These are phyloP conservation scores for Kodamaea sp. DNA, from an alignment of 1,139 yeast genomes.

Conservation along the genomic window DNA sequence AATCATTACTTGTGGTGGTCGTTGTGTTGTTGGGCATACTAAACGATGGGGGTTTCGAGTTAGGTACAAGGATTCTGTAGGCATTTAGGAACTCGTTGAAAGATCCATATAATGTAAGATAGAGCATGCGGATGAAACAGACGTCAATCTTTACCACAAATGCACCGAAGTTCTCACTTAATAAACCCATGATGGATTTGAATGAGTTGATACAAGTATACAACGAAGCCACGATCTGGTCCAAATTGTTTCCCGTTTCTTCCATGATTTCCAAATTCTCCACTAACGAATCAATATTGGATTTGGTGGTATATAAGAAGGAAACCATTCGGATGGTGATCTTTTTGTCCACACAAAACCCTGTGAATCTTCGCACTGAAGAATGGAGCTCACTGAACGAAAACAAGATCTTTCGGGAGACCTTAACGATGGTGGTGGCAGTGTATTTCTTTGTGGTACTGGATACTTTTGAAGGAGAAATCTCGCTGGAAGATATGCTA, in stretches of 20 bases:
- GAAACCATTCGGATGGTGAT: conserved; percentile 61
- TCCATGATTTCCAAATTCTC: conserved; percentile 61
- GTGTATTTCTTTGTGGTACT: conserved; percentile 17
- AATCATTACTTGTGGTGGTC: conserved; percentile 15
- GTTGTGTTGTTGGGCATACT: conserved; percentile 11
- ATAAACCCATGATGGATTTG: conserved; percentile 49
- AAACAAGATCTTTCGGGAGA: conserved; percentile 57
- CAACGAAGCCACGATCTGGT: conserved; percentile 30
- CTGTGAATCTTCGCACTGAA: conserved; percentile 64
- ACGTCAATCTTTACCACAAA: conserved; percentile 62
- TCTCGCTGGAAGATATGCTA: conserved; percentile 11
- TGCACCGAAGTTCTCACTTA: conserved; percentile 47
- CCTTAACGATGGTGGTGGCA: conserved; percentile 40
- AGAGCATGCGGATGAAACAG: conserved; percentile 70
- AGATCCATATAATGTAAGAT: conserved; percentile 70
- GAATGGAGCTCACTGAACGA: conserved; percentile 72
- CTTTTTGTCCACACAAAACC: conserved; percentile 66
- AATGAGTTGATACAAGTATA: conserved; percentile 47
- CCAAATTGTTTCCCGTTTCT: conserved; percentile 35
- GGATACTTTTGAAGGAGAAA: conserved; percentile 14
- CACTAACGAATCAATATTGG: conserved; percentile 59
- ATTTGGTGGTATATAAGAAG: conserved; percentile 54
- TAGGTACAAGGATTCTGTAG: conserved; percentile 55
- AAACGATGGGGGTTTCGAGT: conserved; percentile 13
- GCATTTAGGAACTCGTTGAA: conserved; percentile 77